Conservation (phyloP, 345 rosid species). For the Mangifera indica region DNA sequence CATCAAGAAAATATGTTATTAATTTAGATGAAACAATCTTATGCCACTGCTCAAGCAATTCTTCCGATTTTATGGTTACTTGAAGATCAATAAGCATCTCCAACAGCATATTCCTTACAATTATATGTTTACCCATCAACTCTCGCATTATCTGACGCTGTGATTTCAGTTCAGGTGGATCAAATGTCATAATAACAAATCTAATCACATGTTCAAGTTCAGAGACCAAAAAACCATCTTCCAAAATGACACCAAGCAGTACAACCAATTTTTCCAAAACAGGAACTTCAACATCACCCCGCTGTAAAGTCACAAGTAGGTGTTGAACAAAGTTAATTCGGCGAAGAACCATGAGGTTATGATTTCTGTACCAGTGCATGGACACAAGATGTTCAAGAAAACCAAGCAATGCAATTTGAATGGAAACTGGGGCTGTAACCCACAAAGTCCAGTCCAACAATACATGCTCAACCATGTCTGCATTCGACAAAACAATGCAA, state of each 20-base stretch:
- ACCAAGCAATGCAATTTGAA: constrained; percentile 89
- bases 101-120: constrained; percentile 95
- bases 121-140: constrained; percentile 95
- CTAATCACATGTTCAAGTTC: constrained; percentile 96
- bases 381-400: constrained; percentile 98
- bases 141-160: constrained; percentile 69
- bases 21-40: constrained; percentile 96
- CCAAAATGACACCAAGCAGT: constrained; percentile 94
- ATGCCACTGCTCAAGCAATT: constrained; percentile 98
- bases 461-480: constrained; percentile 99
- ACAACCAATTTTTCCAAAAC: constrained; percentile 96
- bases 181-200: constrained; percentile 97
- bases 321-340: constrained; percentile 96
- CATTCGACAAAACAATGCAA: constrained; percentile 93
- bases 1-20: constrained; percentile 95
- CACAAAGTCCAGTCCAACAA: constrained; percentile 98
- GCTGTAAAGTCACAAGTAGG: constrained; percentile 89
- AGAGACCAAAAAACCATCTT: constrained; percentile 93
- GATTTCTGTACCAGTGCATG: constrained; percentile 99
- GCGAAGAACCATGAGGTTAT: constrained; percentile 92
- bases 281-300: constrained; percentile 98
- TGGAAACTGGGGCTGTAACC: constrained; percentile 88
- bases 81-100: constrained; percentile 99
- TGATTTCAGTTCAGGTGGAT: constrained; percentile 87
- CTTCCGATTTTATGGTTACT: constrained; percentile 93